Conservation (phyloP, 257 asterid species). For the Plantago ovata region DNA sequence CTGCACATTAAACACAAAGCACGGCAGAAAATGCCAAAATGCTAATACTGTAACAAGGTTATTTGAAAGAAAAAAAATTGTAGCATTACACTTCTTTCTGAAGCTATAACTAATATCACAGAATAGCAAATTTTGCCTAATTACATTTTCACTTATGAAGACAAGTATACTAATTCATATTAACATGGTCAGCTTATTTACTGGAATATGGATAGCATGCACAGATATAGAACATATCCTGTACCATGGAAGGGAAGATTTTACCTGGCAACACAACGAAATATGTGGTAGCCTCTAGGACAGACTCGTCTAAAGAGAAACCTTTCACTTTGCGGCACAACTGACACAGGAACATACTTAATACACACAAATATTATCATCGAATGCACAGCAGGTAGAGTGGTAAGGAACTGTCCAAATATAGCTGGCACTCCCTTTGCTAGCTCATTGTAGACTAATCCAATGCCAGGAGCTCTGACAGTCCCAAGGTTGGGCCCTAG, state of each 20-base stretch:
- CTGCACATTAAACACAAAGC: background rate
- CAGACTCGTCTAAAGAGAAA: slow-evolving; percentile 89
- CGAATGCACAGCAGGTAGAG: slow-evolving; percentile 96
- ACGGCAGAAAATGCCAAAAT: background rate
- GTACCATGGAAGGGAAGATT: background rate
- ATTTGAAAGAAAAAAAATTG: too few relatives aligned
- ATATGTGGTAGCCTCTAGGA: slow-evolving; percentile 79
- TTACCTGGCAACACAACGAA: slow-evolving; percentile 98
- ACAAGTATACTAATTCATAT: too few relatives aligned
- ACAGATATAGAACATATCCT: background rate
- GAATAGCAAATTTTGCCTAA: too few relatives aligned
- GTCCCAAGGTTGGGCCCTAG: slow-evolving; percentile 88
- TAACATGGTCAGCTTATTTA: too few relatives aligned
- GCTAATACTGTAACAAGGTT: too few relatives aligned
- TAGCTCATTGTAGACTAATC: slow-evolving; percentile 83
- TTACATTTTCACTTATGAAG: too few relatives aligned
- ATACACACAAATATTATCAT: slow-evolving; percentile 92
- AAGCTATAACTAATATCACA: too few relatives aligned
- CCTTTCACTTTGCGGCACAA: slow-evolving; percentile 86
- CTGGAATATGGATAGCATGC: too few relatives aligned
- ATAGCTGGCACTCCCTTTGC: slow-evolving; percentile 92
- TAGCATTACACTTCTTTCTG: too few relatives aligned
- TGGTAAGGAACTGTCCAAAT: slow-evolving; percentile 87
- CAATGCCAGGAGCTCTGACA: slow-evolving; percentile 94
- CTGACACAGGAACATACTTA: slow-evolving; percentile 87